These are phyloP conservation scores for Lasiodiplodia hormozganensis DNA, from an alignment of 2,329 filamentous ascomycete genomes.

Conservation along the genomic window DNA sequence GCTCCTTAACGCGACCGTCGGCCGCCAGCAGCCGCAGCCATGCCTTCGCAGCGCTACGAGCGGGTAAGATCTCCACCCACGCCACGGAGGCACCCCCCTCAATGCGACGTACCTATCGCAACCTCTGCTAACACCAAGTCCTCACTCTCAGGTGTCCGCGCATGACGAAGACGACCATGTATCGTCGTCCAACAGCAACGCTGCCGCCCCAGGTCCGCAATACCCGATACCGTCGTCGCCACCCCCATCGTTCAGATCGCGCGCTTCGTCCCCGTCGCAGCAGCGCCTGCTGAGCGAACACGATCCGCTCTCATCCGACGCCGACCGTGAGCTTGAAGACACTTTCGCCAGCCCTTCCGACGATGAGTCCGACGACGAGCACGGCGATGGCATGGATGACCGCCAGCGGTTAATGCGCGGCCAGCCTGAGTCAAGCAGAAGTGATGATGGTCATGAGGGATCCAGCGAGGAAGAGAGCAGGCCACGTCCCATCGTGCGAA, in stretches of 20 bases:
- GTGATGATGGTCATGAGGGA: constrained; percentile 22
- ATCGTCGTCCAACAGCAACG: constrained; percentile 36
- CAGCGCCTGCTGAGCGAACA: constrained; percentile 60
- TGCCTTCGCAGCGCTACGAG: constrained; percentile 58
- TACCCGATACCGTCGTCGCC: constrained; percentile 56
- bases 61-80: constrained; percentile 47
- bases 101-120: constrained; percentile 13
- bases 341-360: constrained; percentile 76
- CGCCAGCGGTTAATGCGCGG: constrained; percentile 84
- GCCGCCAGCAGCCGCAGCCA: constrained; percentile 38
- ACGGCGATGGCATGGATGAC: constrained; percentile 78
- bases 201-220: constrained; percentile 36
- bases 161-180: constrained; percentile 48
- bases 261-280: constrained; percentile 71
- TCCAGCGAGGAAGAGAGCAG: constrained; percentile 34
- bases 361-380: constrained; percentile 72
- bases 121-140: constrained; percentile 9
- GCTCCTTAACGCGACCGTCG: constrained; percentile 25
- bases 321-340: constrained; percentile 85
- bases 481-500: constrained; percentile 51
- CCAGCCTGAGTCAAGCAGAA: constrained; percentile 47
- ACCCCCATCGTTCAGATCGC: constrained; percentile 85
- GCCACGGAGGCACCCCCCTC: constrained; percentile 29
- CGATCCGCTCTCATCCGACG: constrained; percentile 60
- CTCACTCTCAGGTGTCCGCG: constrained; percentile 47